A percentile compares a stretch with the other conserved stretches of the same genome.
phyloP scores from a whole-genome alignment of 768 basidiomycete species.

The Termitomyces heimii region DNA sequence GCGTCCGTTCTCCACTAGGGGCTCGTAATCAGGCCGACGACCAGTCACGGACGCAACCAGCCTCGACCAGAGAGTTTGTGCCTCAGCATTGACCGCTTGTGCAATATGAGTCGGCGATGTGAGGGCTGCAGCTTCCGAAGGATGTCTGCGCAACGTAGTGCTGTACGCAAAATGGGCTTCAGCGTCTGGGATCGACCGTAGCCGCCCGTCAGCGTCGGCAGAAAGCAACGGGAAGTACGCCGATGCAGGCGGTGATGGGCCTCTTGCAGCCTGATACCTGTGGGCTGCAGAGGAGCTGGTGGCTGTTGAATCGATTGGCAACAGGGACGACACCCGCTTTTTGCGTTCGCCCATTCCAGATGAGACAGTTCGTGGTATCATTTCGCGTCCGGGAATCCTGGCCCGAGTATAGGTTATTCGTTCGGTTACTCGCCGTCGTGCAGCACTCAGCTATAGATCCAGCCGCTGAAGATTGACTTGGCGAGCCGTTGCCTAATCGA shows the following conservation, averaged over 20 bases:
- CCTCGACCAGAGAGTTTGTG: constrained; percentile 46
- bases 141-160: constrained; percentile 70
- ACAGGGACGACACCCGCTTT: constrained; percentile 30
- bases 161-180: constrained; percentile 78
- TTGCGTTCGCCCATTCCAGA: constrained; percentile 39
- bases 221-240: constrained; percentile 67
- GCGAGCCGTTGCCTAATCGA: not conserved
- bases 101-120: constrained; percentile 44
- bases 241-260: constrained; percentile 72
- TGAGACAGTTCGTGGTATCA: constrained; percentile 21
- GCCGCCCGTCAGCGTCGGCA: constrained; percentile 38
- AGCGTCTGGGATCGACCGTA: constrained; percentile 59
- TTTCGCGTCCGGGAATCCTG: not conserved
- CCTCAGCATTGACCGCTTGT: constrained; percentile 41
- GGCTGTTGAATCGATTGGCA: constrained; percentile 27
- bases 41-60: constrained; percentile 34
- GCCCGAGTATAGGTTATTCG: not conserved
- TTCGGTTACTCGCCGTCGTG: not conserved
- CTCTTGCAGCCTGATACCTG: constrained; percentile 20
- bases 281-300: constrained; percentile 32
- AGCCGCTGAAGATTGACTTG: not conserved
- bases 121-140: constrained; percentile 38
- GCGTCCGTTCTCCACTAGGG: constrained; percentile 33
- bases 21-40: constrained; percentile 20
- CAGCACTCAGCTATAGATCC: not conserved